Conservation (phyloP, 805 yeast species). For the Zygoascus tannicola region DNA sequence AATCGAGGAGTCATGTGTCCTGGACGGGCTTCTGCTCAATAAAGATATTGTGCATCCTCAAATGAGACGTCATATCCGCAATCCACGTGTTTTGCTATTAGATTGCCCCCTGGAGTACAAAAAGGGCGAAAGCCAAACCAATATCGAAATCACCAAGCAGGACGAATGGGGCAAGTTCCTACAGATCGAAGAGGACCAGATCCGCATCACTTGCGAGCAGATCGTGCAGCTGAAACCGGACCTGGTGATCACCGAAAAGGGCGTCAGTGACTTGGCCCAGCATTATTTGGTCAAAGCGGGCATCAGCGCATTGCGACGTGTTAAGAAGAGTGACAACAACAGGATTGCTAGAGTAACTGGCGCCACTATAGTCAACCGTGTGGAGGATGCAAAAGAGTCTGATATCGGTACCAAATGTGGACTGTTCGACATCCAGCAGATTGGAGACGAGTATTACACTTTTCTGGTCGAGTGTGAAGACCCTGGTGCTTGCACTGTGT, state of each 20-base stretch:
- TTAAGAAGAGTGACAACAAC: conserved; percentile 89
- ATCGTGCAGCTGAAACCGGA: conserved; percentile 82
- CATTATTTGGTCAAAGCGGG: conserved; percentile 92
- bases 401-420: conserved; percentile 90
- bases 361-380: conserved; percentile 91
- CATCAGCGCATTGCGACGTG: conserved; percentile 86
- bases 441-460: conserved; percentile 96
- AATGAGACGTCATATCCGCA: conserved; percentile 82
- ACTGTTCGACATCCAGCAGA: conserved; percentile 81
- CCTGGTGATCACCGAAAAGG: conserved; percentile 94
- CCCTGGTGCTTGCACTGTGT: conserved; percentile 88
- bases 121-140: conserved; percentile 98
- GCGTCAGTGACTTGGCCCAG: conserved; percentile 95
- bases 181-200: conserved; percentile 97
- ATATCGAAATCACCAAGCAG: conserved; percentile 92
- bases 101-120: conserved; percentile 98
- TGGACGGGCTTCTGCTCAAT: conserved; percentile 87
- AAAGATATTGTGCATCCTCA: conserved; percentile 99
- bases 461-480: conserved; percentile 69
- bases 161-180: conserved; percentile 92
- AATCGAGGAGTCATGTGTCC: conserved; percentile 75
- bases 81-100: conserved; percentile 79
- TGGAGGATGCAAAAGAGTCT: conserved; percentile 84
- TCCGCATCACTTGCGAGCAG: conserved; percentile 75
- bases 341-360: conserved; percentile 96